Conservation (phyloP, 2,329 filamentous ascomycete species). For the Fusarium phyllophilum region DNA sequence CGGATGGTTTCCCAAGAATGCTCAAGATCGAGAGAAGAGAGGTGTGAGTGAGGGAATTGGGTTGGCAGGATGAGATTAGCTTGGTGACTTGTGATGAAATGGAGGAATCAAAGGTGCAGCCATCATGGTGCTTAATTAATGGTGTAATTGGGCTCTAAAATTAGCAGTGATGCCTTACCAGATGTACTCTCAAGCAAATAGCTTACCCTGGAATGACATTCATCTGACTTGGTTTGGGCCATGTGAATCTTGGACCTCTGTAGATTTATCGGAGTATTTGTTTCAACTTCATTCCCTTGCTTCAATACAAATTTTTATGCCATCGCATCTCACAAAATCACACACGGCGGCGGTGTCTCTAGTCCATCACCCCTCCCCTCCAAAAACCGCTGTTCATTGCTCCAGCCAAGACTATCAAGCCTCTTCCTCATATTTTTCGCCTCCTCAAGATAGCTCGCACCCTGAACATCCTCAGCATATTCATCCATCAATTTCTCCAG, state of each 20-base stretch:
- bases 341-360: neutral
- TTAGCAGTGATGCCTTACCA: neutral
- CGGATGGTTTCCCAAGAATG: neutral
- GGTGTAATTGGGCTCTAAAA: neutral
- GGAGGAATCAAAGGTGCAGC: neutral
- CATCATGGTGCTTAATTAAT: neutral
- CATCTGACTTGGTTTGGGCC: fast-evolving
- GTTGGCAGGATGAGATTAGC: neutral
- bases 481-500: conserved; percentile 6
- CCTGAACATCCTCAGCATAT: conserved; percentile 13
- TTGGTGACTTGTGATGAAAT: neutral
- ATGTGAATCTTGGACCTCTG: neutral
- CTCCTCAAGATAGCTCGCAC: conserved; percentile 8
- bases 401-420: conserved; percentile 8
- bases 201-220: neutral
- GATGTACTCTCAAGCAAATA: neutral
- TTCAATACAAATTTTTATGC: too few relatives aligned
- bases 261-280: neutral
- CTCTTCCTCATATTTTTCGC: conserved; percentile 2
- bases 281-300: neutral
- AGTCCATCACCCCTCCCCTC: neutral
- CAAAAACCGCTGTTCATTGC: neutral
- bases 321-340: conserved; percentile 1
- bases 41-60: neutral
- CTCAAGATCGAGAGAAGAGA: neutral